Base-by-base conservation (phyloP, 768 basidiomycete species). In the Suillus variegatus region DNA sequence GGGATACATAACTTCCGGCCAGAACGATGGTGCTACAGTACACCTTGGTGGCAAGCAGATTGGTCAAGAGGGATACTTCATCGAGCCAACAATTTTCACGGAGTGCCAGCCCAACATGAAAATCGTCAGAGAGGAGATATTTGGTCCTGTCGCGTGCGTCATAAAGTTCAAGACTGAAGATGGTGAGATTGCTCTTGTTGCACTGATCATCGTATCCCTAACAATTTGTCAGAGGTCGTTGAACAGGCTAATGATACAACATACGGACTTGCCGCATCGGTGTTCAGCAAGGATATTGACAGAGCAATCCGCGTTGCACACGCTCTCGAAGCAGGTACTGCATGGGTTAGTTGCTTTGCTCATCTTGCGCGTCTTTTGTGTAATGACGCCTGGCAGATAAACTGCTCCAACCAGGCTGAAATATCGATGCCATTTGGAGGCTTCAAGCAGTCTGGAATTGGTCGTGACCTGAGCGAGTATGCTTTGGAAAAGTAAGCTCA, bases 371-470 rank as follows among this genome's bases (percentile, higher is more conserved):
- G 2, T 20, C 58, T n/a, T 6, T 58, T 28, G 25, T 28, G 35
- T 54, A 43, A n/a, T 18, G 28, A 41, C 13, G n/a, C 12, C 28
- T 55, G 25, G 6, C 32, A 81, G 82, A 75, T 84, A 61, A 85
- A 84, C 73, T 82, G 79, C 57, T 72, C 75, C 41, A 81, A 82
- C 71, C 68, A 71, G 57, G 73, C 85, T 16, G 80, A 87, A 69
- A 73, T 82, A 18, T 75, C 80, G 62, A 77, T 89, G 51, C 89
- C 89, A 9, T 90, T 90, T 72, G 88, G 89, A 61, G 89, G 90
- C 52, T 91, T 81, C 82, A 92, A 90, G 82, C 86, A 90, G 75
- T 86, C 84, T 38, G 90, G 89, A 64, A 84, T 90, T 65, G 90
- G 89, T 14, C 81, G 89, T 64, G 90, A 91, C 74, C 77, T 88